Evolutionary conservation across 2,329 filamentous ascomycete species (phyloP).

Genomic region (Aspergillus hiratsukae): DNA sequence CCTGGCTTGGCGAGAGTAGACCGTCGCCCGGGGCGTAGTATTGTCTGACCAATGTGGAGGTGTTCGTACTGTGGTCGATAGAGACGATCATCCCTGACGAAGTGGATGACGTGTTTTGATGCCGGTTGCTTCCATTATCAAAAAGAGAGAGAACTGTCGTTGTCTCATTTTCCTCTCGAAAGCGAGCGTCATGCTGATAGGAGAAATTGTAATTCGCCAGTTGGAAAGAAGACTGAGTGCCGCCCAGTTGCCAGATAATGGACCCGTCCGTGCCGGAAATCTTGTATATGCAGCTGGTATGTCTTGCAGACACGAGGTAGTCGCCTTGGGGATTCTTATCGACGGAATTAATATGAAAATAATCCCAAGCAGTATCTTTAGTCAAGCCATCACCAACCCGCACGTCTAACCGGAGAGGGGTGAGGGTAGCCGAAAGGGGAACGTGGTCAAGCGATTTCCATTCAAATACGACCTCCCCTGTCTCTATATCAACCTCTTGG

Average conservation of each 20-base stretch:
- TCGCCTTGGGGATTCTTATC: conserved; percentile 18
- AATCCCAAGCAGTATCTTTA: conserved; percentile 23
- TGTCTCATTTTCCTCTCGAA: background rate
- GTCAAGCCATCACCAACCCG: conserved; percentile 14
- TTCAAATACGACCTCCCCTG: background rate
- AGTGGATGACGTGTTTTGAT: conserved; percentile 4
- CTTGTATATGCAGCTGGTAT: conserved; percentile 25
- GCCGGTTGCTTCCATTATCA: background rate
- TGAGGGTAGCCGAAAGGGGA: background rate
- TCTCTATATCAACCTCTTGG: conserved; percentile 8
- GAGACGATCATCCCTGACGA: conserved; percentile 16
- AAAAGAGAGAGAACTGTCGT: background rate
- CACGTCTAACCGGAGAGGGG: background rate
- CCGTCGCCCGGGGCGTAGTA: conserved; percentile 15
- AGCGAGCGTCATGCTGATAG: conserved; percentile 21
- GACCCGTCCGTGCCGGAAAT: conserved; percentile 22
- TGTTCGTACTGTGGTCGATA: conserved; percentile 2
- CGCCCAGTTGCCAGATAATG: conserved; percentile 26
- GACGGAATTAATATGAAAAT: conserved; percentile 24
- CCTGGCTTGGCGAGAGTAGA: conserved; percentile 18
- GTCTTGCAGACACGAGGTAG: conserved; percentile 25
- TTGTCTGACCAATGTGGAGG: background rate
- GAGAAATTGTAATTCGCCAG: conserved; percentile 34
- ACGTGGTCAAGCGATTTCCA: background rate
- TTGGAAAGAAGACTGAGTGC: conserved; percentile 12